Base-by-base conservation (phyloP, 2,329 filamentous ascomycete species). In the Pseudomassariella vexata region DNA sequence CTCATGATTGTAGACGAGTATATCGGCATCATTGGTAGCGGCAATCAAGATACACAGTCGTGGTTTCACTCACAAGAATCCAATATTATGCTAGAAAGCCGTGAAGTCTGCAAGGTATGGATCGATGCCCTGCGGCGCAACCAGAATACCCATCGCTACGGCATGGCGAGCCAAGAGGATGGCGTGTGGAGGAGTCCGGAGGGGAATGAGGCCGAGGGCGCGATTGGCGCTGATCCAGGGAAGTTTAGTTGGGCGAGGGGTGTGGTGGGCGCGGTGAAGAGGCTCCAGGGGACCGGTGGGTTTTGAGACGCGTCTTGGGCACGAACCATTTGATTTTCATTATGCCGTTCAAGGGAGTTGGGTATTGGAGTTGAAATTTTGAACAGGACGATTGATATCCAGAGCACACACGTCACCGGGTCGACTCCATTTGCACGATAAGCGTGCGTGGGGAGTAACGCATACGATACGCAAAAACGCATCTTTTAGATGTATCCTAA, bases 11-110 rank as follows among this genome's bases (percentile, higher is more conserved):
- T 76, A 2, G 85, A 90, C 51, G 73, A 71, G 25, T 60, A 61
- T 15, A 68, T 90, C 21, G 83, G 73, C 3, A 78, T 89, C 21
- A 73, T 83, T 53, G 85, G 84, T 4, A 85, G 76, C 41, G 84
- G 83, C 0, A 90, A 89, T 48, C 80, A 88, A 52, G 85, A 90
- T 45, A 88, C 84, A 2, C 85, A 90, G 55, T 78, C 71, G 14
- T 89, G 82, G 78, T 88, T 71, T 43, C 84, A 90, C 49, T 79
- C 72, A 34, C 82, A 88, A 53, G 85, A 90, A 53, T 70, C 84
- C 34, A 89, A 90, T 43, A 56, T 89, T 16, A 76, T 90, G 70
- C 58, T 88, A 5, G 84, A 90, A 40, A 80, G 73, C 14, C 46
- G 54, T 0, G 53, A 65, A 2, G 60, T 88, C 0, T 87, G 83